Percentiles rank a stretch among this genome's conserved stretches.
These are phyloP conservation scores for Phaeolepiota aurea DNA, from an alignment of 768 basidiomycete species.

Conservation along the genomic window DNA sequence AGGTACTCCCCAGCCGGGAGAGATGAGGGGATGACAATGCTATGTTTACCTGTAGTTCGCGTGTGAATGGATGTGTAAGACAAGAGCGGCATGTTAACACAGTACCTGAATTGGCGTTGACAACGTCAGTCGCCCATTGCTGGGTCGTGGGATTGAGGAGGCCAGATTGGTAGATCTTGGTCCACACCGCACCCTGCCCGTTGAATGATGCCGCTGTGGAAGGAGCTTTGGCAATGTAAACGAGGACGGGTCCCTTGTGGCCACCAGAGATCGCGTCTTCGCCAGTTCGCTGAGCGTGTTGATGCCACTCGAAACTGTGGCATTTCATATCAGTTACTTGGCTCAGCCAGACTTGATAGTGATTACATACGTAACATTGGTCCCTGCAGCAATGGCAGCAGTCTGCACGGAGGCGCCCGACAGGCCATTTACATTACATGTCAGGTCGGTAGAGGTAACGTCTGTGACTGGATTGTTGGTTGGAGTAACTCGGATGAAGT, in stretches of 20 bases:
- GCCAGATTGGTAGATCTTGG: conserved; percentile 44
- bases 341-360: background rate
- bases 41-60: conserved; percentile 34
- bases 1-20: conserved; percentile 44
- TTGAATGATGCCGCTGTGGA: conserved; percentile 34
- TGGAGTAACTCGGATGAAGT: conserved; percentile 35
- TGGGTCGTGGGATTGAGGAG: conserved; percentile 27
- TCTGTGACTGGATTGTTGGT: conserved; percentile 51
- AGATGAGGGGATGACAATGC: conserved; percentile 33
- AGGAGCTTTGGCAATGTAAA: conserved; percentile 44
- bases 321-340: background rate
- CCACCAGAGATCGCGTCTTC: conserved; percentile 43
- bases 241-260: conserved; percentile 42
- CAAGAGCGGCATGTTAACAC: too few species aligned
- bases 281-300: conserved; percentile 43
- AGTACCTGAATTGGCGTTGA: conserved; percentile 34
- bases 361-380: conserved; percentile 28
- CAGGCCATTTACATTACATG: conserved; percentile 43
- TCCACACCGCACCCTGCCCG: conserved; percentile 44
- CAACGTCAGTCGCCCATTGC: conserved; percentile 42
- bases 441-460: conserved; percentile 42
- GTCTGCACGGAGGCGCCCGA: conserved; percentile 31
- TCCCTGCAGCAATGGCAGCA: conserved; percentile 31
- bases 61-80: too few species aligned
- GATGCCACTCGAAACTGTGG: conserved; percentile 46